Conservation (phyloP, 2,329 filamentous ascomycete species). For the Trichoderma afroharzianum region DNA sequence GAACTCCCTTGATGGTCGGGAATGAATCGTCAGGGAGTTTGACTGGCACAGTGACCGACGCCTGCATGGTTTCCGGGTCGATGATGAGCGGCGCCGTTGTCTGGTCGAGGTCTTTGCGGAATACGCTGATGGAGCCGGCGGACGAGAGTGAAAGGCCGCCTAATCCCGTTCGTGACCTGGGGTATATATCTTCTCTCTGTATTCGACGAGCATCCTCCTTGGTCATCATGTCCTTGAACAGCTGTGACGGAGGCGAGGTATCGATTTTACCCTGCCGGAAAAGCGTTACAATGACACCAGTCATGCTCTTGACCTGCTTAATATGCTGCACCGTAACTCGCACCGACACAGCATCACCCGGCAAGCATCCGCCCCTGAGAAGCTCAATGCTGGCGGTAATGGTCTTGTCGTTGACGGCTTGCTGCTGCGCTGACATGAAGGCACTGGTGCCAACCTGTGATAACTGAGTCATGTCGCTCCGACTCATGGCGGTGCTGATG, state of each 20-base stretch:
- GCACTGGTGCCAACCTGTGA: conserved; percentile 29
- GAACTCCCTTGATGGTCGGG: conserved; percentile 84
- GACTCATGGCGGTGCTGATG: conserved; percentile 60
- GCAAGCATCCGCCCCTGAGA: conserved; percentile 75
- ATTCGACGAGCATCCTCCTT: conserved; percentile 63
- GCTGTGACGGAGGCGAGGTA: conserved; percentile 55
- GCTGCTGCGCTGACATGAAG: conserved; percentile 36
- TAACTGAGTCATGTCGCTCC: conserved; percentile 40
- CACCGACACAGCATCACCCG: conserved; percentile 78
- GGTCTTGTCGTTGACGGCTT: conserved; percentile 62
- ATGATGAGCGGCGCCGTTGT: conserved; percentile 85
- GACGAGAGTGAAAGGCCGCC: conserved; percentile 84
- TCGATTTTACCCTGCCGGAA: conserved; percentile 91
- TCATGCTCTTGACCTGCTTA: conserved; percentile 83
- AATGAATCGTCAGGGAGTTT: conserved; percentile 87
- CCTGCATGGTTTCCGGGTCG: conserved; percentile 72
- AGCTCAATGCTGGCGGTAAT: conserved; percentile 86
- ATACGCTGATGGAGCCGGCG: conserved; percentile 83
- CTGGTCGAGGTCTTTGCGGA: conserved; percentile 90
- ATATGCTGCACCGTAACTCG: conserved; percentile 82
- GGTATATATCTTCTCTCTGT: conserved; percentile 80
- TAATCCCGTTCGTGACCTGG: conserved; percentile 80
- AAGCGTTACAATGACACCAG: conserved; percentile 87
- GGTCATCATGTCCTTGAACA: conserved; percentile 50
- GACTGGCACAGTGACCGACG: conserved; percentile 77